Base-by-base conservation (phyloP, 1,284 basidiomycete genomes). In the Clitocybe nebularis region DNA sequence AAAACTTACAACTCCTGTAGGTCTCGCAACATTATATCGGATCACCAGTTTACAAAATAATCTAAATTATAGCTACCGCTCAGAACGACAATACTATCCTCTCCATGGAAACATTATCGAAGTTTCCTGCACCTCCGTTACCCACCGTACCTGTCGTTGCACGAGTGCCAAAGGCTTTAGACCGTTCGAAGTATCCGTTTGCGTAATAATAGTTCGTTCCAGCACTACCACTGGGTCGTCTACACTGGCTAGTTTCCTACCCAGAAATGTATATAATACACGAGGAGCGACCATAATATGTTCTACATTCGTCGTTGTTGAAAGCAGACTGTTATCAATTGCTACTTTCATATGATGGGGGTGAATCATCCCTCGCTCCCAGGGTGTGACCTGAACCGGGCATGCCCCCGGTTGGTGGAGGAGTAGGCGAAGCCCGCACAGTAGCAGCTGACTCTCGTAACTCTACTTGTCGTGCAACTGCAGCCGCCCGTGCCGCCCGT, bases 401-500 rank as follows among this genome's bases (percentile, higher is more conserved):
- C 57, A 64, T 64, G 10, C 34, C 36, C 6, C 39, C 48, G 1
- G 52, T 48, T 6, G 57, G 47, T 9, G 51, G 30, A n/a, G 44
- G 39, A 30, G 49, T 47, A 20, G 21, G 26, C 8, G 37, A 23
- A 3, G 45, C 6, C 21, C 24, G 36, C 20, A 35, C 19, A 35
- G 37, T 41, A 24, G 50, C 41, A 20, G 48, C 43, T 11, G 50
- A 34, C 35, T 47, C 34, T 47, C 41, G 48, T 20, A 39, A 45
- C 39, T 22, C 30, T 29, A 34, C 45, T 29, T 35, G 43, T 9
- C 22, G 39, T 11, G 54, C 46, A 8, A 43, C 39, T 10, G 57
- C 54, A 30, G 57, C 58, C 21, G 65, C 69, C 24, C 71, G 67
- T 20, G 70, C 74, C 36, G 62, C 64, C 35, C 80, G 66, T 39